Percentiles rank a stretch among this genome's conserved stretches.
Evolutionary conservation across 768 basidiomycete species (phyloP).

Genomic region (Calocybe indica): DNA sequence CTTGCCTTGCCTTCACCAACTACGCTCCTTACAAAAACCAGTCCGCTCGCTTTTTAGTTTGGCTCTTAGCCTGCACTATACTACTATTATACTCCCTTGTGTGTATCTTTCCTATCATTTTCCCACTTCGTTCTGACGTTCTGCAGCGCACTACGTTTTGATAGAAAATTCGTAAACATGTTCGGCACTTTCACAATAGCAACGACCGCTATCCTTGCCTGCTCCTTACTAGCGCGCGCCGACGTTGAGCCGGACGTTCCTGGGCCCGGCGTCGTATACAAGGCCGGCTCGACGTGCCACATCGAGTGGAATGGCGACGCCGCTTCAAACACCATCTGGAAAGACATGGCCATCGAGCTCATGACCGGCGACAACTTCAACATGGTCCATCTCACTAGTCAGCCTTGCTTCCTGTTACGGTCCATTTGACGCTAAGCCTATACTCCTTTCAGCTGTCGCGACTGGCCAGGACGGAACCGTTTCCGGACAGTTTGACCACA

Average conservation of each 20-base stretch:
- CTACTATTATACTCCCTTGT: not conserved
- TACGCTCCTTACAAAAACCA: conserved; percentile 3
- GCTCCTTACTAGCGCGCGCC: conserved; percentile 40
- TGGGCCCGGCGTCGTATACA: conserved; percentile 51
- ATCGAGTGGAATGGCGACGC: conserved; percentile 57
- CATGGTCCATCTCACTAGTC: conserved; percentile 67
- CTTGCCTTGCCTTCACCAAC: not conserved
- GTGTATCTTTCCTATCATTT: conserved; percentile 4
- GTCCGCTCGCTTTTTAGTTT: conserved; percentile 8
- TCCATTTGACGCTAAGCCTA: not conserved
- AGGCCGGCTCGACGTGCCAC: conserved; percentile 48
- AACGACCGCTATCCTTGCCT: conserved; percentile 27
- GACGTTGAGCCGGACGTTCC: conserved; percentile 57
- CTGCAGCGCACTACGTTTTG: conserved; percentile 8
- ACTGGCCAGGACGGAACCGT: conserved; percentile 59
- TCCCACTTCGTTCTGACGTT: conserved; percentile 6
- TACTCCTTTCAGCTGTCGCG: conserved; percentile 47
- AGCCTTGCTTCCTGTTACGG: conserved; percentile 15
- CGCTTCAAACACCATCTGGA: conserved; percentile 52
- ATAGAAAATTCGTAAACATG: conserved; percentile 21
- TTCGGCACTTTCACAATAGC: conserved; percentile 27
- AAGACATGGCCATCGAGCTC: conserved; percentile 66
- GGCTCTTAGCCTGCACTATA: conserved; percentile 4
- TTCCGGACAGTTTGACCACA: conserved; percentile 41
- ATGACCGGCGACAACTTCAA: conserved; percentile 72